phyloP scores from a whole-genome alignment of 2,329 filamentous ascomycete species.

The Penicillium griseofulvum region DNA sequence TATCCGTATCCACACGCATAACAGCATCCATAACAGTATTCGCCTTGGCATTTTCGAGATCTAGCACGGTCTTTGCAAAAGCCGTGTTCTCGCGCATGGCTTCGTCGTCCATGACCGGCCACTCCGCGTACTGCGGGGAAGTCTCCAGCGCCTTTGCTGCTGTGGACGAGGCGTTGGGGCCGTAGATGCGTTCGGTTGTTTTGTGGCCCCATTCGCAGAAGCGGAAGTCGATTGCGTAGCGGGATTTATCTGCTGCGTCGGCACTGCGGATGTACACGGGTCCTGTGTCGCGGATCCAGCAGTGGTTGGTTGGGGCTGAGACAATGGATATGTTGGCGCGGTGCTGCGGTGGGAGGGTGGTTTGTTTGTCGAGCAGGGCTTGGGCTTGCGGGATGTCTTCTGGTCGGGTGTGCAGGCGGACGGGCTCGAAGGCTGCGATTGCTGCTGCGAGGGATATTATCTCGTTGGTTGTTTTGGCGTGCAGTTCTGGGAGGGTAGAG shows the following conservation, averaged over 20 bases:
- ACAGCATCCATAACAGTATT: slow-evolving; percentile 8
- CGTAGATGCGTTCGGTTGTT: slow-evolving; percentile 16
- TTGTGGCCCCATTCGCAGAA: slow-evolving; percentile 28
- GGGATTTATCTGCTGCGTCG: slow-evolving; percentile 5
- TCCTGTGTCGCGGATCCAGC: slow-evolving; percentile 33
- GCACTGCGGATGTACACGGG: slow-evolving; percentile 26
- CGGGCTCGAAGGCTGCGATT: slow-evolving; percentile 33
- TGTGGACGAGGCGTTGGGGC: slow-evolving; percentile 3
- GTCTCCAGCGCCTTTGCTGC: slow-evolving; percentile 4
- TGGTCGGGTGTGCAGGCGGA: slow-evolving; percentile 28
- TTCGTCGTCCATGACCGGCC: slow-evolving; percentile 16
- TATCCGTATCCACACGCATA: slow-evolving; percentile 15
- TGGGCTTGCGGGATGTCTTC: slow-evolving; percentile 21
- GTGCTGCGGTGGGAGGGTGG: neutral
- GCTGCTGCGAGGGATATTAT: slow-evolving; percentile 28
- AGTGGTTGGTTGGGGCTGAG: slow-evolving; percentile 23
- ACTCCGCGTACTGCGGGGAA: slow-evolving; percentile 2
- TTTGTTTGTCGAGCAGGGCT: slow-evolving; percentile 8
- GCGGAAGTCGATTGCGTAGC: slow-evolving; percentile 22
- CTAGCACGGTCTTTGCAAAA: slow-evolving; percentile 17
- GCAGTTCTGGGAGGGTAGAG: slow-evolving; percentile 23
- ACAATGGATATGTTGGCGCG: slow-evolving; percentile 19
- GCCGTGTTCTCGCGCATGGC: slow-evolving; percentile 15
- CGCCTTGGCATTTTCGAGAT: slow-evolving; percentile 11
- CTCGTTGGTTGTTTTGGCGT: slow-evolving; percentile 22